A percentile compares a stretch with the other conserved stretches of the same genome.
Conservation (phyloP, 2,329 filamentous ascomycete genomes). For the Phaeomoniella chlamydospora region DNA sequence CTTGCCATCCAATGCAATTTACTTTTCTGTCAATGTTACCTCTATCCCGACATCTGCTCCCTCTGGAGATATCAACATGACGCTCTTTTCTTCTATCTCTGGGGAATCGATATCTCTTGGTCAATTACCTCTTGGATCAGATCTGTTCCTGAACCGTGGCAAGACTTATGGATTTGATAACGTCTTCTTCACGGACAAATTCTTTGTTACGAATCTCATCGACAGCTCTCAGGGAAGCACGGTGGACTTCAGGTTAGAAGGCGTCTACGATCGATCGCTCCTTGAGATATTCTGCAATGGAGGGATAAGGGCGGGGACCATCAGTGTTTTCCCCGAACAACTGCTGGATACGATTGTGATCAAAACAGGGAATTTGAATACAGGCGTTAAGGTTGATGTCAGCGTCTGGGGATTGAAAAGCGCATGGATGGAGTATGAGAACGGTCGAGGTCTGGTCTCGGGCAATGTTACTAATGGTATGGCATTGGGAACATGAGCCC, state of each 20-base stretch:
- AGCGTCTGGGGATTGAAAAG: neutral
- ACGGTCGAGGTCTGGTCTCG: neutral
- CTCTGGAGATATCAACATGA: constrained; percentile 33
- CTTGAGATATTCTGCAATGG: constrained; percentile 41
- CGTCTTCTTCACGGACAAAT: constrained; percentile 41
- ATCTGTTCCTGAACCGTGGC: constrained; percentile 36
- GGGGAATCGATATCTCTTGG: constrained; percentile 36
- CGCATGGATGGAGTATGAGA: constrained; percentile 1
- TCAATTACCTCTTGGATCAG: constrained; percentile 33
- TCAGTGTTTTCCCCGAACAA: constrained; percentile 34
- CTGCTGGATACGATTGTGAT: constrained; percentile 14
- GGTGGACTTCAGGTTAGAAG: constrained; percentile 27
- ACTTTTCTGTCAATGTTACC: constrained; percentile 40
- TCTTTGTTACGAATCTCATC: constrained; percentile 20
- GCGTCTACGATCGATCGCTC: constrained; percentile 39
- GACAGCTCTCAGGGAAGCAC: constrained; percentile 4
- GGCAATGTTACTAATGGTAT: constrained; percentile 1
- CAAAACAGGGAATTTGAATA: neutral
- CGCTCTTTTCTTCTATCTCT: constrained; percentile 33
- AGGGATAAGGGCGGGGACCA: constrained; percentile 34
- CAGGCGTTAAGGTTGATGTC: neutral
- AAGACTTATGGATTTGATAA: constrained; percentile 35
- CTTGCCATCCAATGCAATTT: constrained; percentile 33
- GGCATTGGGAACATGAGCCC: neutral
- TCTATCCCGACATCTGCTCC: constrained; percentile 19